These are phyloP conservation scores for Lactarius evosmus DNA, from an alignment of 768 basidiomycete genomes.

Conservation along the genomic window DNA sequence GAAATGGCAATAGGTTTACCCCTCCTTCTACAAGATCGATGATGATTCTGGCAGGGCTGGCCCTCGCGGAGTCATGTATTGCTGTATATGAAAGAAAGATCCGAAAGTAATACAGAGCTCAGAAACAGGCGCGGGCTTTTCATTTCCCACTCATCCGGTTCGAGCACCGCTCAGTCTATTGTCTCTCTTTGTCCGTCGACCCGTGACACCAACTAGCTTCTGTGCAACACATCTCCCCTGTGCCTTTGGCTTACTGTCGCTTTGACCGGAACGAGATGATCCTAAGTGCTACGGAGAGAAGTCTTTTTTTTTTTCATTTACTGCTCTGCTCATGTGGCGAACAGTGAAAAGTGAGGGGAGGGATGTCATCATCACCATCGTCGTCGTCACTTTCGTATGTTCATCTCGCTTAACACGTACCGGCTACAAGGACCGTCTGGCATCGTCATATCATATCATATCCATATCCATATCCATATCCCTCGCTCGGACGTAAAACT, in stretches of 20 bases:
- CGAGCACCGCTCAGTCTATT: neutral
- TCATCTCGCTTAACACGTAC: neutral
- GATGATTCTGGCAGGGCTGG: neutral
- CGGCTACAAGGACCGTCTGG: neutral
- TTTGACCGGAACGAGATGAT: too few species aligned
- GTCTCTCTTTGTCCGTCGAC: neutral
- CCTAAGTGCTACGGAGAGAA: too few species aligned
- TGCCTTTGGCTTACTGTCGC: slow-evolving; percentile 7
- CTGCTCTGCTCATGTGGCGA: neutral
- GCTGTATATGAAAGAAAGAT: neutral
- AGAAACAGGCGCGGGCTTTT: neutral
- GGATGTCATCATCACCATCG: neutral
- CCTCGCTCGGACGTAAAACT: neutral
- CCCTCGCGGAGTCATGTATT: neutral
- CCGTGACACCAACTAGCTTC: neutral
- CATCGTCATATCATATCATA: too few species aligned
- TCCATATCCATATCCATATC: too few species aligned
- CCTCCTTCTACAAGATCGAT: neutral
- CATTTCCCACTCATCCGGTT: slow-evolving; percentile 10
- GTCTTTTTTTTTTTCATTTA: neutral
- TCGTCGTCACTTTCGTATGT: neutral
- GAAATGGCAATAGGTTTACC: slow-evolving; percentile 11
- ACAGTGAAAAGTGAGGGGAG: neutral
- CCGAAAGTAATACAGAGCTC: neutral
- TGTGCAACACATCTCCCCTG: neutral